phyloP scores from a whole-genome alignment of 257 asterid genomes.

The Apocynum venetum region DNA sequence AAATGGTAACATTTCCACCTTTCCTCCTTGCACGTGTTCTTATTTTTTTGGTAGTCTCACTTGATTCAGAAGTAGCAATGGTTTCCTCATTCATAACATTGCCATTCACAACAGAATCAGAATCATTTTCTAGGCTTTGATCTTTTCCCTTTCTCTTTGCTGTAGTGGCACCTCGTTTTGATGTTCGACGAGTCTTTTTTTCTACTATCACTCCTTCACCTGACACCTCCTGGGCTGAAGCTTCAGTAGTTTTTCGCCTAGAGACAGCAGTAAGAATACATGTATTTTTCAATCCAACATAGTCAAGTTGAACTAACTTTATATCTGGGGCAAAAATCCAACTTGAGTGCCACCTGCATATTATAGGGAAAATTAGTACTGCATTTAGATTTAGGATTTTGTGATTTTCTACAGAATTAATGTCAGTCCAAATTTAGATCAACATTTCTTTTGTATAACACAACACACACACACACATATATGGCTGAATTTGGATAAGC shows the following conservation, averaged over 20 bases:
- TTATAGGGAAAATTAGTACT: constrained; percentile 12
- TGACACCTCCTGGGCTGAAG: constrained; percentile 36
- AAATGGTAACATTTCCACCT: constrained; percentile 36
- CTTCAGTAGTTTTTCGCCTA: constrained; percentile 31
- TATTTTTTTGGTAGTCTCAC: constrained; percentile 40
- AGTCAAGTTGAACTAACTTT: constrained; percentile 44
- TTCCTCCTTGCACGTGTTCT: constrained; percentile 47
- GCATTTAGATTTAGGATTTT: neutral
- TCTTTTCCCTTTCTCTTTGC: constrained; percentile 40
- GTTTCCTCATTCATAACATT: constrained; percentile 39
- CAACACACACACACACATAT: too few relatives aligned
- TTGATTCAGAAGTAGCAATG: constrained; percentile 28
- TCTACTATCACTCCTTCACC: constrained; percentile 41
- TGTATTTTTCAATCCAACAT: constrained; percentile 32
- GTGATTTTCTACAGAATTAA: neutral
- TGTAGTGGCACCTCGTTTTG: constrained; percentile 50
- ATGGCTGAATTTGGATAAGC: too few relatives aligned
- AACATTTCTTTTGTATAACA: neutral
- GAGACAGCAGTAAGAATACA: constrained; percentile 53
- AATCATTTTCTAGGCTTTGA: constrained; percentile 34
- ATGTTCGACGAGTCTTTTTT: constrained; percentile 40
- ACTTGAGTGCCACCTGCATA: constrained; percentile 54
- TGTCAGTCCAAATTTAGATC: neutral
- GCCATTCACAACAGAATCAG: constrained; percentile 23
- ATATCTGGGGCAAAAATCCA: constrained; percentile 33